These are phyloP conservation scores for Earliella scabrosa DNA, from an alignment of 1,284 basidiomycete genomes.

Conservation along the genomic window DNA sequence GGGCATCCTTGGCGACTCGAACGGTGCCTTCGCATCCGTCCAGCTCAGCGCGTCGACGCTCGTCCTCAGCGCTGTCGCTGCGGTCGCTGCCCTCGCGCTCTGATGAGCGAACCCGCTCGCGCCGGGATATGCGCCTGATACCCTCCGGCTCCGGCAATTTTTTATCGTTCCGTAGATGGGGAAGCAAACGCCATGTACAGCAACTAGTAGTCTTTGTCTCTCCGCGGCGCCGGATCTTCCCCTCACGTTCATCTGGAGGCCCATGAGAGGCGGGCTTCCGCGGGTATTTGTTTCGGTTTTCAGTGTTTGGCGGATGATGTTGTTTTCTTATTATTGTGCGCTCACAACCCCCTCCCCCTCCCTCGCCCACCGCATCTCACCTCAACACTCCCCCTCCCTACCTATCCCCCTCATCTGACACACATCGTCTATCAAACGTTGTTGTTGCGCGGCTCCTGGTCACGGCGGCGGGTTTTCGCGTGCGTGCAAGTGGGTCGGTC, in stretches of 20 bases:
- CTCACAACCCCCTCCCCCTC: background rate
- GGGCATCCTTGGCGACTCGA: constrained; percentile 38
- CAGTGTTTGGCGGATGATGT: constrained; percentile 16
- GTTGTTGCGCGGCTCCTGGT: constrained; percentile 21
- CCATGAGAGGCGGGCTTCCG: constrained; percentile 22
- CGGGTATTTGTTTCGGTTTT: constrained; percentile 12
- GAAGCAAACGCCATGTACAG: constrained; percentile 28
- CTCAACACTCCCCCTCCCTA: background rate
- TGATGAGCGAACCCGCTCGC: constrained; percentile 21
- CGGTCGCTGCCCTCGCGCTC: constrained; percentile 31
- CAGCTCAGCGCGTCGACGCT: constrained; percentile 31
- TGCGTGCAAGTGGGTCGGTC: constrained; percentile 23
- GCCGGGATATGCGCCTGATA: constrained; percentile 19
- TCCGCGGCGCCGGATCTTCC: constrained; percentile 24
- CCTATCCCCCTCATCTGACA: background rate
- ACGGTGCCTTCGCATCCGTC: constrained; percentile 32
- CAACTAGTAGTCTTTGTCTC: constrained; percentile 20
- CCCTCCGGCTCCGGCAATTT: constrained; percentile 9
- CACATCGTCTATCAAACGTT: too few species aligned
- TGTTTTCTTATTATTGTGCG: constrained; percentile 21
- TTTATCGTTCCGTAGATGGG: constrained; percentile 2
- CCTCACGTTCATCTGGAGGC: constrained; percentile 14
- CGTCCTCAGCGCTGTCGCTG: constrained; percentile 34
- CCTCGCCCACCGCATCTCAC: background rate
- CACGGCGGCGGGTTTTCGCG: constrained; percentile 8